Evolutionary conservation across 2,329 filamentous ascomycete species (phyloP).

Genomic region (Aulographum hederae): DNA sequence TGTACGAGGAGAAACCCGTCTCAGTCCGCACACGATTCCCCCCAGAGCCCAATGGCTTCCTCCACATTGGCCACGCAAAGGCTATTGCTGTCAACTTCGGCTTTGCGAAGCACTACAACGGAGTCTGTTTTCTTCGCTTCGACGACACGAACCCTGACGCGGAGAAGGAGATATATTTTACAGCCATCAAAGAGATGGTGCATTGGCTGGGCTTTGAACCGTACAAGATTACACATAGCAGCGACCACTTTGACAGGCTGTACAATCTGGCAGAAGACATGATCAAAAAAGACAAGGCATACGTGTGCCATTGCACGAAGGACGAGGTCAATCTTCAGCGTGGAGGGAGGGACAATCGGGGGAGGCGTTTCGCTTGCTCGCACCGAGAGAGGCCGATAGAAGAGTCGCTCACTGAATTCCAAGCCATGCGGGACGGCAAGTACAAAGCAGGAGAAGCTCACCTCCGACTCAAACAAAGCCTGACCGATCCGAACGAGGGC

Average conservation of each 20-base stretch:
- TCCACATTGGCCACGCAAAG: conserved; percentile 89
- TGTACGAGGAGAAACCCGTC: conserved; percentile 31
- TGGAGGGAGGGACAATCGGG: conserved; percentile 52
- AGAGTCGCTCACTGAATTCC: conserved; percentile 65
- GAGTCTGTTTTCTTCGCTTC: conserved; percentile 59
- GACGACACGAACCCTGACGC: conserved; percentile 93
- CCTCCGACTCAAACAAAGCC: conserved; percentile 82
- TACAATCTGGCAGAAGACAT: conserved; percentile 82
- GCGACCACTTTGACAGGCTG: conserved; percentile 74
- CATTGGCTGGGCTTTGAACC: conserved; percentile 76
- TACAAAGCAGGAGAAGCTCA: conserved; percentile 73
- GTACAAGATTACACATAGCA: conserved; percentile 64
- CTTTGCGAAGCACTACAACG: conserved; percentile 70
- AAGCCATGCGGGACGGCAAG: conserved; percentile 79
- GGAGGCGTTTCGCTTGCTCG: conserved; percentile 58
- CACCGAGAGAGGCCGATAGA: conserved; percentile 61
- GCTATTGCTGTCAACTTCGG: conserved; percentile 95
- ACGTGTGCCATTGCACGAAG: conserved; percentile 76
- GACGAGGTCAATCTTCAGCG: conserved; percentile 73
- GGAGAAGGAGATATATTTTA: conserved; percentile 79
- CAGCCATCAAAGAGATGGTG: conserved; percentile 75
- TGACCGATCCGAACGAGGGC: conserved; percentile 40
- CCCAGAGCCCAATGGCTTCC: conserved; percentile 66
- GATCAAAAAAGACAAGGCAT: conserved; percentile 48
- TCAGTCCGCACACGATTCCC: conserved; percentile 31